These are phyloP conservation scores for Solanum etuberosum DNA, from an alignment of 257 asterid genomes.

Conservation along the genomic window DNA sequence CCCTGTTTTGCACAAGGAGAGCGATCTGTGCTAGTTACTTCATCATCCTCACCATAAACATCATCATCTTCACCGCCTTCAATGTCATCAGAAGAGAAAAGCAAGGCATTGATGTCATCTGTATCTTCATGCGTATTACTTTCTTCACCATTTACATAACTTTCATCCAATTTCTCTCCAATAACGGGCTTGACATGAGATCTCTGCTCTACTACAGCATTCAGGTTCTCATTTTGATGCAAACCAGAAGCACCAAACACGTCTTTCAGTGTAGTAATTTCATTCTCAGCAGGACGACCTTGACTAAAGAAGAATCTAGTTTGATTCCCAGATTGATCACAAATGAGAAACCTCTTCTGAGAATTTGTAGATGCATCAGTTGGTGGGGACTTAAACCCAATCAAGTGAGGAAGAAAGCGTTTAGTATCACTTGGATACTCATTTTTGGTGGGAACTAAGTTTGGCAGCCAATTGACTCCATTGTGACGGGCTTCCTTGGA, in stretches of 20 bases:
- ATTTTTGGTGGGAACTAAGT: constrained; percentile 8
- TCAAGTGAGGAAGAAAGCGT: constrained; percentile 3
- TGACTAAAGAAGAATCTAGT: constrained; percentile 45
- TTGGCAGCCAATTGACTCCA: constrained; percentile 18
- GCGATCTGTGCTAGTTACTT: constrained; percentile 60
- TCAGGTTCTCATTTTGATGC: constrained; percentile 9
- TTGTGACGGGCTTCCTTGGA: constrained; percentile 12
- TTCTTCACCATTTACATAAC: constrained; percentile 30
- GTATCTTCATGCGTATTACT: constrained; percentile 51
- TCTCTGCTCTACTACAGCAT: constrained; percentile 5
- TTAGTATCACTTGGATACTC: constrained; percentile 16
- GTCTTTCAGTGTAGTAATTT: constrained; percentile 8
- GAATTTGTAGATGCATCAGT: constrained; percentile 14
- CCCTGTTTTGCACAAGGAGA: constrained; percentile 16
- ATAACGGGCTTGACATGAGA: constrained; percentile 9
- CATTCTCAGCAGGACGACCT: constrained; percentile 17
- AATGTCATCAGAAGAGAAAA: constrained; percentile 42
- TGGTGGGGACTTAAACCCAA: constrained; percentile 21
- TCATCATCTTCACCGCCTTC: constrained; percentile 14
- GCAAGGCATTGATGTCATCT: constrained; percentile 67
- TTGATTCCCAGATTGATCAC: constrained; percentile 50
- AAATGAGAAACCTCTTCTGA: constrained; percentile 50
- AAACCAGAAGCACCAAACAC: constrained; percentile 10
- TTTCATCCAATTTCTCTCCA: constrained; percentile 30
- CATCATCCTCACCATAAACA: constrained; percentile 41